Evolutionary conservation across 345 rosid species (phyloP).

Genomic region (Gossypium raimondii): DNA sequence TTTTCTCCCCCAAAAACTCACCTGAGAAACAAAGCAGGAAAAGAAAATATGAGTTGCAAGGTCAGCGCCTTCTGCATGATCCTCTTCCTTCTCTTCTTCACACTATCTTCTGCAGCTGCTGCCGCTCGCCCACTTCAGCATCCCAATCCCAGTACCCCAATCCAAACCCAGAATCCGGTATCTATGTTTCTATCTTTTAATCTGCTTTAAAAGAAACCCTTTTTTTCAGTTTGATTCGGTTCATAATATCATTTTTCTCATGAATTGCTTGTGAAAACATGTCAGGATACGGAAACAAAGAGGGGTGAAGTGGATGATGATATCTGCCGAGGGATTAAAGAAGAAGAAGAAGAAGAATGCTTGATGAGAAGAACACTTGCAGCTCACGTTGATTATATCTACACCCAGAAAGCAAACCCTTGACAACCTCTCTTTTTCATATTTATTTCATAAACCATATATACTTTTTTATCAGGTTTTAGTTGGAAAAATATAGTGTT

Average conservation of each 20-base stretch:
- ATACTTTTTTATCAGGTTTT: background rate
- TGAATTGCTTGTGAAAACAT: background rate
- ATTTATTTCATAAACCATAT: too few relatives aligned
- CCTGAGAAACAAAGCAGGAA: background rate
- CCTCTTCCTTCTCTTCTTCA: constrained; percentile 22
- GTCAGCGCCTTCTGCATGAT: constrained; percentile 21
- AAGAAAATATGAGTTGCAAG: constrained; percentile 21
- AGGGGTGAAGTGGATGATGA: constrained; percentile 24
- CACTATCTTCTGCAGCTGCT: background rate
- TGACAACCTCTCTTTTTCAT: constrained; percentile 9
- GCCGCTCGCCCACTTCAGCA: constrained; percentile 5
- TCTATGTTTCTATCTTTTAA: background rate
- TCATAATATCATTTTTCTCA: background rate
- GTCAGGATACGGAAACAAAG: background rate
- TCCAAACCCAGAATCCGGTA: constrained; percentile 14
- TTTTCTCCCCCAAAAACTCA: background rate
- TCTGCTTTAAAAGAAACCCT: background rate
- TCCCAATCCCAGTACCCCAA: background rate
- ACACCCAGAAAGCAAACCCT: constrained; percentile 31
- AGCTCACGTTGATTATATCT: constrained; percentile 33
- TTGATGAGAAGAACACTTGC: constrained; percentile 38
- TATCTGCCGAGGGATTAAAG: constrained; percentile 40
- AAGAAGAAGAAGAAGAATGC: constrained; percentile 40
- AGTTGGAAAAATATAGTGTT: background rate
- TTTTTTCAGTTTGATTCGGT: background rate